A percentile compares a stretch with the other conserved stretches of the same genome.
Evolutionary conservation across 73 alveolate genomes (phyloP).

Genomic region (Symbiodinium pilosum): DNA sequence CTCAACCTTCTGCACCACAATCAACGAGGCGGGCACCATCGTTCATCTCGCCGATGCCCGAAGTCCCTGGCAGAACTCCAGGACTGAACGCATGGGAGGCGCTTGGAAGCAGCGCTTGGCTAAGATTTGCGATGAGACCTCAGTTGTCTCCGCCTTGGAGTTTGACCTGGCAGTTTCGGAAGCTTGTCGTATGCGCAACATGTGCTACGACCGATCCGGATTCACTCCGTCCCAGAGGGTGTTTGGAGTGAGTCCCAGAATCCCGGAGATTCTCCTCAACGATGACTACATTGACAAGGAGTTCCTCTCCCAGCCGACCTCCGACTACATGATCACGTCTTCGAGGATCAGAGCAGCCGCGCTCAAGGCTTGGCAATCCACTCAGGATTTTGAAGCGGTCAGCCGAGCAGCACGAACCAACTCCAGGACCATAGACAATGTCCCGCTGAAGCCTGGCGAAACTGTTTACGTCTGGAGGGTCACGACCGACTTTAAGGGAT

Average conservation of each 20-base stretch:
- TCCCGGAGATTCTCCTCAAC: neutral
- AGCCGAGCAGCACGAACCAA: neutral
- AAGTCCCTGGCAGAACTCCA: neutral
- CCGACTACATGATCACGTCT: neutral
- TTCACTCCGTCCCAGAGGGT: neutral
- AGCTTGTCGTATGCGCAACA: neutral
- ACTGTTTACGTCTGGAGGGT: neutral
- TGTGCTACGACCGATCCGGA: neutral
- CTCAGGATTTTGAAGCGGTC: neutral
- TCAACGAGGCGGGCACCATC: neutral
- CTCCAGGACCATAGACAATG: neutral
- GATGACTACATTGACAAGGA: neutral
- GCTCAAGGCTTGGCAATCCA: neutral
- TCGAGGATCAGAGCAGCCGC: neutral
- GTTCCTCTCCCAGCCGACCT: neutral
- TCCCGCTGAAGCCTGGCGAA: neutral
- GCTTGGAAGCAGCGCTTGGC: neutral
- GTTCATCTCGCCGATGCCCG: neutral
- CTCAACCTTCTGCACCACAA: neutral
- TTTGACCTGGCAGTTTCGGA: neutral
- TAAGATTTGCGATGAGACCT: neutral
- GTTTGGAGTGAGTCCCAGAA: neutral
- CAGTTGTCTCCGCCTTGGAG: neutral
- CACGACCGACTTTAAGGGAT: neutral
- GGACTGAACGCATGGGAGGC: conserved; percentile 4